These are phyloP conservation scores for Eutypa lata DNA, from an alignment of 2,329 filamentous ascomycete genomes.

Conservation along the genomic window DNA sequence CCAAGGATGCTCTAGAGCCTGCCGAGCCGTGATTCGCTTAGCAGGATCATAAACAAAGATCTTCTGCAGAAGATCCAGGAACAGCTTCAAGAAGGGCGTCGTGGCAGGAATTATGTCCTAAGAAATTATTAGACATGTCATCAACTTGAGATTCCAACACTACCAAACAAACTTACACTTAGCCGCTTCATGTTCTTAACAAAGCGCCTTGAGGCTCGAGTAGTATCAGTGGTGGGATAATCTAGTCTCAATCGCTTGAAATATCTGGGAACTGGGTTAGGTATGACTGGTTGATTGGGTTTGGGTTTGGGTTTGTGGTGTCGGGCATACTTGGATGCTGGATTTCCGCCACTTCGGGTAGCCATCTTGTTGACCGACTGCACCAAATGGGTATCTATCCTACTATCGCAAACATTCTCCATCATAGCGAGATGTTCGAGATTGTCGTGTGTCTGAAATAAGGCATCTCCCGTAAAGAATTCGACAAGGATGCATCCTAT, in stretches of 20 bases:
- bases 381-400: slow-evolving; percentile 59
- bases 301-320: neutral
- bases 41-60: slow-evolving; percentile 68
- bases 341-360: slow-evolving; percentile 54
- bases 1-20: slow-evolving; percentile 65
- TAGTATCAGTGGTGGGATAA: slow-evolving; percentile 62
- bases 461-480: slow-evolving; percentile 67
- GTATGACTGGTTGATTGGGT: neutral
- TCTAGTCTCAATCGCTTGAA: slow-evolving; percentile 65
- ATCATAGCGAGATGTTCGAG: slow-evolving; percentile 74
- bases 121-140: slow-evolving; percentile 15
- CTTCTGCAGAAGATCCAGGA: slow-evolving; percentile 61
- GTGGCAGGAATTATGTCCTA: slow-evolving; percentile 64
- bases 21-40: slow-evolving; percentile 63
- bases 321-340: slow-evolving; percentile 58
- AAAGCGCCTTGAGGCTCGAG: slow-evolving; percentile 61
- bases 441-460: slow-evolving; percentile 72
- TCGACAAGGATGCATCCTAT: slow-evolving; percentile 71
- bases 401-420: slow-evolving; percentile 61
- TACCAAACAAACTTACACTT: slow-evolving; percentile 43
- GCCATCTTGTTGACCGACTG: slow-evolving; percentile 55
- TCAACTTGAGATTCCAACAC: neutral
- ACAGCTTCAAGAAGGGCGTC: slow-evolving; percentile 58
- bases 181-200: slow-evolving; percentile 71
- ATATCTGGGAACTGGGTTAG: slow-evolving; percentile 46